Percentiles rank a stretch among this genome's conserved stretches.
These are phyloP conservation scores for Debaryomyces sp. DNA, from an alignment of 1,139 yeast species.

Conservation along the genomic window DNA sequence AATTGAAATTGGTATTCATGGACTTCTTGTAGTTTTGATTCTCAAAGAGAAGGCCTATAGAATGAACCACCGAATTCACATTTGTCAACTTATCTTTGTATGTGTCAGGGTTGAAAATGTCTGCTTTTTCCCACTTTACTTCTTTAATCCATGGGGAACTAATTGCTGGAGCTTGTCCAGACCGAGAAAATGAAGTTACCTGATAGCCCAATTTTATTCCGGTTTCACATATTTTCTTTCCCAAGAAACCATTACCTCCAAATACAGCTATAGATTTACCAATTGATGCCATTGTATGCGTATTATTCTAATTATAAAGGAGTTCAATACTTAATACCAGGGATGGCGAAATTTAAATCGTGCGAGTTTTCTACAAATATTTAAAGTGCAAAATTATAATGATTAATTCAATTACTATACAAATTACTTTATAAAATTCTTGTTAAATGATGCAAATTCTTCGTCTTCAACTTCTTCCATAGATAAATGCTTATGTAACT, in stretches of 20 bases:
- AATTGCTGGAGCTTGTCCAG: conserved; percentile 57
- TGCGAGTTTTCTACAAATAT: background rate
- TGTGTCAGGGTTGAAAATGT: conserved; percentile 64
- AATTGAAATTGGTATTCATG: conserved; percentile 45
- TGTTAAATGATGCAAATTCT: conserved; percentile 33
- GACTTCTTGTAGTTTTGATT: conserved; percentile 63
- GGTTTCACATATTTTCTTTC: conserved; percentile 69
- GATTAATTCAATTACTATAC: background rate
- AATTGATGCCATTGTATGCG: conserved; percentile 5
- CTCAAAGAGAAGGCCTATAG: conserved; percentile 75
- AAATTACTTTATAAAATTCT: conserved; percentile 31
- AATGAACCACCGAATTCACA: conserved; percentile 75
- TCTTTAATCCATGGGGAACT: conserved; percentile 50
- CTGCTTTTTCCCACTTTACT: conserved; percentile 71
- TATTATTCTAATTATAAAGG: background rate
- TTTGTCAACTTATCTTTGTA: conserved; percentile 51
- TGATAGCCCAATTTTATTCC: conserved; percentile 65
- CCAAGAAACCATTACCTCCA: conserved; percentile 87
- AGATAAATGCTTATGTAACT: conserved; percentile 26
- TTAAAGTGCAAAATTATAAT: conserved; percentile 1
- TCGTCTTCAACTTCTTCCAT: conserved; percentile 39
- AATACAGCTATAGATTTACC: conserved; percentile 59
- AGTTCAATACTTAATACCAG: background rate
- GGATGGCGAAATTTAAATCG: background rate
- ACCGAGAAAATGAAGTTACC: conserved; percentile 64